Evolutionary conservation across 192 early-diverging fungal species (phyloP).

Genomic region (Backusella luteola): DNA sequence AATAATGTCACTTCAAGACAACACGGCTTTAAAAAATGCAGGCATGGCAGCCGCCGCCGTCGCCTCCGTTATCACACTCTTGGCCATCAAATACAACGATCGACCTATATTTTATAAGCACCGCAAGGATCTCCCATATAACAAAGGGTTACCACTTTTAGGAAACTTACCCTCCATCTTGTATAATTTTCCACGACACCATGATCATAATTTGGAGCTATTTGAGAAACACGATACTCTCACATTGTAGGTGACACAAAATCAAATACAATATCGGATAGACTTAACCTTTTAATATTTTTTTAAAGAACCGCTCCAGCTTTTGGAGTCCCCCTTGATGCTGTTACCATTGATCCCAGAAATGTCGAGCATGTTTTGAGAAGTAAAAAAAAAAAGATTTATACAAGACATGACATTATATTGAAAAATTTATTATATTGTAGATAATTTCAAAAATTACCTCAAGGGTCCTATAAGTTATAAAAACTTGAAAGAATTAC

Average conservation of each 20-base stretch:
- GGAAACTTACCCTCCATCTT: slow-evolving; percentile 15
- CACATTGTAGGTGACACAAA: background rate
- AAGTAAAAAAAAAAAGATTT: too few relatives aligned
- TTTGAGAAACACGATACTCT: slow-evolving; percentile 15
- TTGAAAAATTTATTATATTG: background rate
- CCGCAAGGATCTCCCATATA: background rate
- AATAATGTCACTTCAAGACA: too few relatives aligned
- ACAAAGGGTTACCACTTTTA: slow-evolving; percentile 19
- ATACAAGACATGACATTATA: too few relatives aligned
- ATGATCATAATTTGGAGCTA: background rate
- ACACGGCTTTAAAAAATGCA: too few relatives aligned
- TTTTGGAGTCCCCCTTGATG: too few relatives aligned
- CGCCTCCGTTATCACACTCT: background rate
- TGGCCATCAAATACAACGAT: slow-evolving; percentile 25
- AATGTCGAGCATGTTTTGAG: too few relatives aligned
- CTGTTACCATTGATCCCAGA: too few relatives aligned
- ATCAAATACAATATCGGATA: too few relatives aligned
- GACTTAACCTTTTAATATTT: too few relatives aligned
- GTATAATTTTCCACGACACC: background rate
- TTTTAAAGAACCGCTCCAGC: too few relatives aligned
- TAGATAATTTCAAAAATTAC: slow-evolving; percentile 15
- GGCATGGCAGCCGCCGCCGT: background rate
- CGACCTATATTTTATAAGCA: slow-evolving; percentile 20
- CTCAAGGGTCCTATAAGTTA: slow-evolving; percentile 34
- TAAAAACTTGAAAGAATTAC: slow-evolving; percentile 29